A percentile compares a stretch with the other conserved stretches of the same genome.
phyloP scores from a whole-genome alignment of 169 alveolate species.

The Plasmodium vivax region DNA sequence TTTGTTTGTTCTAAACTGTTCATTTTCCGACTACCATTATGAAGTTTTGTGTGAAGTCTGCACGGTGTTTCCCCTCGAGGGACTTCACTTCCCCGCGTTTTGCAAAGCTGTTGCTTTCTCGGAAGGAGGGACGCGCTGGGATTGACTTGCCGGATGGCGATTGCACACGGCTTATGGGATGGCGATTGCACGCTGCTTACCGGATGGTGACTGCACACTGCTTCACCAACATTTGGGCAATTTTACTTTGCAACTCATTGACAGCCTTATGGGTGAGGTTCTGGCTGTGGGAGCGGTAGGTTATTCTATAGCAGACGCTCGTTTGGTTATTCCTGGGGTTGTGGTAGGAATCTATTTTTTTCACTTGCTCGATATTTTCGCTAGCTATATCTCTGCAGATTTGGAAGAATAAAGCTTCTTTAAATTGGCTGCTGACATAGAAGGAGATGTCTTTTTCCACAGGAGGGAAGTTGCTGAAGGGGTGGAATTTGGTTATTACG shows the following conservation, averaged over 20 bases:
- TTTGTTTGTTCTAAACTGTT: neutral
- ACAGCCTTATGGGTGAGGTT: slow-evolving; percentile 82
- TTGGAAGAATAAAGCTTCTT: slow-evolving; percentile 28
- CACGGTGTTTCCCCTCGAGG: neutral
- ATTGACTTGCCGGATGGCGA: no score
- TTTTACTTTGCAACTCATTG: slow-evolving; percentile 77
- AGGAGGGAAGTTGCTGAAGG: slow-evolving; percentile 84
- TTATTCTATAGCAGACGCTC: slow-evolving; percentile 82
- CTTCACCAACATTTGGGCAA: slow-evolving; percentile 25
- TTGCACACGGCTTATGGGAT: no score
- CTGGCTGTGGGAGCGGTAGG: slow-evolving; percentile 81
- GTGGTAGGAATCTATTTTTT: slow-evolving; percentile 54
- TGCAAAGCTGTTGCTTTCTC: neutral
- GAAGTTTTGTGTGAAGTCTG: neutral
- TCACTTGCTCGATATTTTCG: slow-evolving; percentile 67
- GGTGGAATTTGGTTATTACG: slow-evolving; percentile 72
- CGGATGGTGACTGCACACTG: slow-evolving; percentile 29
- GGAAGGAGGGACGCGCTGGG: neutral
- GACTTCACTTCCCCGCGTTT: neutral
- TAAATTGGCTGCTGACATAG: slow-evolving; percentile 64
- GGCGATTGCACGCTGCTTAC: neutral
- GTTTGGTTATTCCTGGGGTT: slow-evolving; percentile 39
- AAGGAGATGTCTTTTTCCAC: slow-evolving; percentile 82
- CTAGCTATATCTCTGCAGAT: slow-evolving; percentile 70
- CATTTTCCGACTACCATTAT: neutral